phyloP scores from a whole-genome alignment of 768 basidiomycete genomes.

The Amanita molliuscula region DNA sequence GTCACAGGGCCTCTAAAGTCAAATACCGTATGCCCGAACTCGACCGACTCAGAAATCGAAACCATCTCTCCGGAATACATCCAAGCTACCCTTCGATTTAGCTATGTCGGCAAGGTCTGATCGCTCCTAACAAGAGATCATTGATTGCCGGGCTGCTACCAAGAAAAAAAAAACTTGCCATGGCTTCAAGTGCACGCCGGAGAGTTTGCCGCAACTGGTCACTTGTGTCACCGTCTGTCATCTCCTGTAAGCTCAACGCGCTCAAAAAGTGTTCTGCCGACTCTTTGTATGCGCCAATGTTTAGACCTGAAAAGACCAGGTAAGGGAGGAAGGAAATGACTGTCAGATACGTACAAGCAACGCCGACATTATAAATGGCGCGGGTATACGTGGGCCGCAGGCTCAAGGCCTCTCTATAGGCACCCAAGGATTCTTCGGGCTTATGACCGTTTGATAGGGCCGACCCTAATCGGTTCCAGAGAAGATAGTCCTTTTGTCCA shows the following conservation, averaged over 20 bases:
- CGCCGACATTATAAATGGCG: conserved; percentile 96
- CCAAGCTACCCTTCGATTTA: conserved; percentile 50
- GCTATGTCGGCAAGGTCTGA: conserved; percentile 74
- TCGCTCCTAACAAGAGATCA: conserved; percentile 45
- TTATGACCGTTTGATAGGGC: conserved; percentile 90
- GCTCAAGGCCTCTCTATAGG: conserved; percentile 83
- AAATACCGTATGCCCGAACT: neutral
- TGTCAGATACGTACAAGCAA: conserved; percentile 65
- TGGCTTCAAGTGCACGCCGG: conserved; percentile 63
- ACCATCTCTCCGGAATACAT: conserved; percentile 70
- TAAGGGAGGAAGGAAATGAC: conserved; percentile 2
- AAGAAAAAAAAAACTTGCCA: conserved; percentile 41
- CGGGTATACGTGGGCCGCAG: conserved; percentile 93
- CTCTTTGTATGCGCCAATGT: conserved; percentile 92
- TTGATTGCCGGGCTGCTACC: neutral
- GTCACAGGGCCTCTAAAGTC: neutral
- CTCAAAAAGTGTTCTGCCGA: conserved; percentile 93
- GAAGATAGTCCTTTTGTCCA: conserved; percentile 60
- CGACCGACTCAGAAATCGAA: conserved; percentile 65
- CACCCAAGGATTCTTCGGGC: conserved; percentile 87
- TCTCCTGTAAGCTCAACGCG: conserved; percentile 71
- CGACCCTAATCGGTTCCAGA: conserved; percentile 96
- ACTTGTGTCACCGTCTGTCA: conserved; percentile 59
- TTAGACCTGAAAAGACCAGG: conserved; percentile 51
- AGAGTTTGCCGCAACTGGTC: conserved; percentile 89